Base-by-base conservation (phyloP, 495 filamentous ascomycete species). In the Xylaria sp. region DNA sequence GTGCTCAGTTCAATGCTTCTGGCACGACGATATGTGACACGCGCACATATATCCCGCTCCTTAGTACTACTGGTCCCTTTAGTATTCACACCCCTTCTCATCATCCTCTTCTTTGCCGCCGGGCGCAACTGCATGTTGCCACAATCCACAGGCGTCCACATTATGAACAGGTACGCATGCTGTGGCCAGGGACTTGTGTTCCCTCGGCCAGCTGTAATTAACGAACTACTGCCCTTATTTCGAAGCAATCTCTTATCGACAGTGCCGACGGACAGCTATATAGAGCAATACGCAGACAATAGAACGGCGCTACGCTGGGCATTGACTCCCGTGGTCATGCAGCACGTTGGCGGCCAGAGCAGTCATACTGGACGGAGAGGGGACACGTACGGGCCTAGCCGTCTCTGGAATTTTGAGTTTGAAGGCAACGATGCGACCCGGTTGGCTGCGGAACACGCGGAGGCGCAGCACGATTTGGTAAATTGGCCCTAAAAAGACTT, bases 81-180 rank as follows among this genome's bases (percentile, higher is more conserved):
- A 8, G 43, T 80, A 31, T 73, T 72, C 63, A 74, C 65, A 7
- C 78, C 74, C 14, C 73, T 75, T 26, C 68, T 79, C 24, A 77
- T 82, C 3, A 44, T 73, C 9, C 74, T 84, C 44, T 80, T 79
- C 74, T 85, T 83, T 66, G 67, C 74, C 12, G 75, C 80, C 31
- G 82, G 82, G 15, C 70, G 76, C 4, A 76, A 76, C 37, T 76
- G 70, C 59, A 53, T 71, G 40, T 40, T 77, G 69, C 68, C 68
- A 24, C 71, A 33, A 31, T 66, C 78, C 0, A 17, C 67, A 0
- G 86, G 86, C 6, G 80, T 88, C 0, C 79, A 83, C 35, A 63
- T 77, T 64, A 88, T 88, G 86, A 72, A 80, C 24, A 73, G 80
- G 35, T 85, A 79, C 73, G 86, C 83, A 17, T 89, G 87, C 70